A percentile compares a stretch with the other conserved stretches of the same genome.
These are phyloP conservation scores for Sapria himalayana DNA, from an alignment of 345 rosid genomes.

Conservation along the genomic window DNA sequence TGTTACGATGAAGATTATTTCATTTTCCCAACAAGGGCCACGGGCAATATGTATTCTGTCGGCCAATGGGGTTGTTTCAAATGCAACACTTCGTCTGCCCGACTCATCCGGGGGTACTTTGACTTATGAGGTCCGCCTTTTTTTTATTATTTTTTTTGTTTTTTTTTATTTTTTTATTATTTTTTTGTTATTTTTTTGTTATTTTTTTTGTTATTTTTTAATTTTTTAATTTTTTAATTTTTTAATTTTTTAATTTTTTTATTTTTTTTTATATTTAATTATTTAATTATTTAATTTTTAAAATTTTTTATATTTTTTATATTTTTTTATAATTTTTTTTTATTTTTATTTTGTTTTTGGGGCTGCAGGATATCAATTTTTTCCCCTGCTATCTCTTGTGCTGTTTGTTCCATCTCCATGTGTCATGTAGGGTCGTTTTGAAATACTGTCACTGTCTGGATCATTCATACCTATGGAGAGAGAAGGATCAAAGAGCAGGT, in stretches of 20 bases:
- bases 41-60: constrained; percentile 84
- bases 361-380: constrained; percentile 1
- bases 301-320: neutral
- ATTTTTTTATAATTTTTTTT: neutral
- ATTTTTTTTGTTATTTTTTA: no score
- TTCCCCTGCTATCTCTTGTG: constrained; percentile 1
- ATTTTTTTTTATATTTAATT: neutral
- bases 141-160: neutral
- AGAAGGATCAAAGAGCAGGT: constrained; percentile 71
- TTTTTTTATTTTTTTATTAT: neutral
- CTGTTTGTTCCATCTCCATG: neutral
- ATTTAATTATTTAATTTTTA: no score
- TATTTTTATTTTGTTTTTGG: no score
- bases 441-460: constrained; percentile 82
- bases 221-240: neutral
- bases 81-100: constrained; percentile 90
- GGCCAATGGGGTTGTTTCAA: constrained; percentile 82
- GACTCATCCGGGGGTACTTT: constrained; percentile 98
- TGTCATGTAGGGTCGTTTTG: constrained; percentile 75
- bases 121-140: constrained; percentile 62
- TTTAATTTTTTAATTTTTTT: neutral
- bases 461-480: constrained; percentile 87
- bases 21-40: constrained; percentile 99
- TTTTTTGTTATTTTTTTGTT: neutral
- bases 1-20: constrained; percentile 84